Percentiles rank a stretch among this genome's conserved stretches.
These are phyloP conservation scores for Hemisphaericaspora subhashii DNA, from an alignment of 1,139 yeast species.

Conservation along the genomic window DNA sequence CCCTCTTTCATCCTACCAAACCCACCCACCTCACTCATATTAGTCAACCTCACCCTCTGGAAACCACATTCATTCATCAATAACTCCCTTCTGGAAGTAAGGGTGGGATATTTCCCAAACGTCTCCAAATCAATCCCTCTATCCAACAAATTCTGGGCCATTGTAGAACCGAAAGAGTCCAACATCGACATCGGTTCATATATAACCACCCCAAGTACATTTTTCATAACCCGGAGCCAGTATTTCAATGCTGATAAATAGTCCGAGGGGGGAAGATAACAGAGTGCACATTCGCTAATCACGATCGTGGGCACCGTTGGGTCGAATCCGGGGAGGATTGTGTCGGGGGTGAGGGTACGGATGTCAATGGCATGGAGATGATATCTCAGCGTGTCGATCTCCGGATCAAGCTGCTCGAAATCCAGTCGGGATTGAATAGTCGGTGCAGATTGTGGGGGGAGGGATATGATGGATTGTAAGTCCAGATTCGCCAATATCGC, in stretches of 20 bases:
- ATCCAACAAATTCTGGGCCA: conserved; percentile 68
- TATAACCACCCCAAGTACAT: conserved; percentile 46
- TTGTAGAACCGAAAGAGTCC: conserved; percentile 79
- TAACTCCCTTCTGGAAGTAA: conserved; percentile 45
- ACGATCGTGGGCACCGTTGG: conserved; percentile 61
- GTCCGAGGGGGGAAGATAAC: conserved; percentile 66
- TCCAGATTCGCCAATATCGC: conserved; percentile 40
- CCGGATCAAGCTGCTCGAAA: conserved; percentile 25
- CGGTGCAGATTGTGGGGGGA: conserved; percentile 7
- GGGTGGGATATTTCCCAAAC: conserved; percentile 35
- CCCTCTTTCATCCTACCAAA: conserved; percentile 30
- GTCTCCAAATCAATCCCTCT: conserved; percentile 76
- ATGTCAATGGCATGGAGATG: conserved; percentile 59
- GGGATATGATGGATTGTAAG: conserved; percentile 22
- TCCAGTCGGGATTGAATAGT: conserved; percentile 21
- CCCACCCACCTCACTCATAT: conserved; percentile 61
- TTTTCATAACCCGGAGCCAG: conserved; percentile 27
- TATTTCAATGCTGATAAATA: conserved; percentile 52
- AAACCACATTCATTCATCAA: conserved; percentile 24
- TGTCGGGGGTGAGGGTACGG: conserved; percentile 27
- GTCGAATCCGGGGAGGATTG: conserved; percentile 24
- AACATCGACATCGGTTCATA: conserved; percentile 84
- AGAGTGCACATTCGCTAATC: conserved; percentile 86
- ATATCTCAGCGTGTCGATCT: conserved; percentile 47
- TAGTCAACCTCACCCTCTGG: conserved; percentile 35